A percentile compares a stretch with the other conserved stretches of the same genome.
These are phyloP conservation scores for Setaria italica DNA, from an alignment of 202 grass and related monocot species.

Conservation along the genomic window DNA sequence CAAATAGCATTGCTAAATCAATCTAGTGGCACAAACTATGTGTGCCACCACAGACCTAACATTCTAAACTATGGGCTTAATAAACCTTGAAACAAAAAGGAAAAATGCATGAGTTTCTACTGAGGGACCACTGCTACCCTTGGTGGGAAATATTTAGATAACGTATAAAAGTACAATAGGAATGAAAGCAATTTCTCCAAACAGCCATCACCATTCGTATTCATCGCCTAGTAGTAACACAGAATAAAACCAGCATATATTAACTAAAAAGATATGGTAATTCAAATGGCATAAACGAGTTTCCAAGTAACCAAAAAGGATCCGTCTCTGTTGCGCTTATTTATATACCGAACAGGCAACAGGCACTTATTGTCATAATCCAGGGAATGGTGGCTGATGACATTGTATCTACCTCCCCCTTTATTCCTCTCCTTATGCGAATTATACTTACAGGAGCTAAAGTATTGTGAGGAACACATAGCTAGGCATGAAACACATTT, in stretches of 20 bases:
- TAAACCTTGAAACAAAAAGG: slow-evolving; percentile 5
- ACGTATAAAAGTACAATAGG: neutral
- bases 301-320: neutral
- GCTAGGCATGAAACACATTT: too few relatives aligned
- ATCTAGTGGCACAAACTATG: slow-evolving; percentile 22
- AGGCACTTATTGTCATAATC: slow-evolving; percentile 33
- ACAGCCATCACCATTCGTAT: neutral
- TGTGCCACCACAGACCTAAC: neutral
- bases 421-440: slow-evolving; percentile 41
- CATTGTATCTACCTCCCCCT: slow-evolving; percentile 38
- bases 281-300: neutral
- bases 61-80: slow-evolving; percentile 25
- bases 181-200: slow-evolving; percentile 13
- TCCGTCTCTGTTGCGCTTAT: neutral
- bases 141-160: neutral
- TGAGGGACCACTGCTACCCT: neutral
- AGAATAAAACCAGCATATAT: too few relatives aligned
- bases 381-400: neutral
- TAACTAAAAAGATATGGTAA: too few relatives aligned
- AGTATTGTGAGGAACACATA: too few relatives aligned
- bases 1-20: slow-evolving; percentile 2
- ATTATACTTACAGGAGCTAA: slow-evolving; percentile 21
- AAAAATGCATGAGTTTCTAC: neutral
- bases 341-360: slow-evolving; percentile 44
- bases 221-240: too few relatives aligned